These are phyloP conservation scores for Blastocladiella britannica DNA, from an alignment of 192 early-diverging fungal species.

Conservation along the genomic window DNA sequence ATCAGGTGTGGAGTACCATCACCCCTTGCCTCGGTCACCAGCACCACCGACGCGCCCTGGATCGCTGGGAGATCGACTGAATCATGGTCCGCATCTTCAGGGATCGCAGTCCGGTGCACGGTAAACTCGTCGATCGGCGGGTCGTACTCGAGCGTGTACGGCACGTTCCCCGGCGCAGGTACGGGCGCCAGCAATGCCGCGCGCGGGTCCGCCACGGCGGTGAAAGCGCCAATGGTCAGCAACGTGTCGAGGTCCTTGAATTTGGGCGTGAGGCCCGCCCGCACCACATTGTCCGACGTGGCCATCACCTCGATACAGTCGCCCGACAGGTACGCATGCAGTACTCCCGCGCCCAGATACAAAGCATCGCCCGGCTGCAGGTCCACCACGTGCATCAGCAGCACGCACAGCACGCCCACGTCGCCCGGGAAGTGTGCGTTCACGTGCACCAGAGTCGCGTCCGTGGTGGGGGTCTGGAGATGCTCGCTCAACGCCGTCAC, in stretches of 20 bases:
- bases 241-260: slow-evolving; percentile 84
- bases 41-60: slow-evolving; percentile 63
- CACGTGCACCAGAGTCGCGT: slow-evolving; percentile 51
- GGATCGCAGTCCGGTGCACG: slow-evolving; percentile 44
- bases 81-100: slow-evolving; percentile 11
- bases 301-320: slow-evolving; percentile 99
- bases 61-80: slow-evolving; percentile 33
- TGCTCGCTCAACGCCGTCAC: slow-evolving; percentile 2
- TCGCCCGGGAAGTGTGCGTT: slow-evolving; percentile 74
- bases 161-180: slow-evolving; percentile 21
- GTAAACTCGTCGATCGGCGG: slow-evolving; percentile 94
- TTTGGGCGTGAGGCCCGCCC: slow-evolving; percentile 92
- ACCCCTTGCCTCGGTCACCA: slow-evolving; percentile 64
- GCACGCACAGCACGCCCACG: slow-evolving; percentile 67
- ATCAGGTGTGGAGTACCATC: neutral
- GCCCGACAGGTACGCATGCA: slow-evolving; percentile 87
- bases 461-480: no score
- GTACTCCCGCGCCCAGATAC: slow-evolving; percentile 89
- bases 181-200: slow-evolving; percentile 58
- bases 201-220: slow-evolving; percentile 80
- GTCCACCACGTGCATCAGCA: slow-evolving; percentile 71
- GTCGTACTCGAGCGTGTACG: slow-evolving; percentile 56
- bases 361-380: slow-evolving; percentile 72
- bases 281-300: slow-evolving; percentile 86
- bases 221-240: slow-evolving; percentile 76